Base-by-base conservation (phyloP, 1,284 basidiomycete genomes). In the Golubevia pallescens region DNA sequence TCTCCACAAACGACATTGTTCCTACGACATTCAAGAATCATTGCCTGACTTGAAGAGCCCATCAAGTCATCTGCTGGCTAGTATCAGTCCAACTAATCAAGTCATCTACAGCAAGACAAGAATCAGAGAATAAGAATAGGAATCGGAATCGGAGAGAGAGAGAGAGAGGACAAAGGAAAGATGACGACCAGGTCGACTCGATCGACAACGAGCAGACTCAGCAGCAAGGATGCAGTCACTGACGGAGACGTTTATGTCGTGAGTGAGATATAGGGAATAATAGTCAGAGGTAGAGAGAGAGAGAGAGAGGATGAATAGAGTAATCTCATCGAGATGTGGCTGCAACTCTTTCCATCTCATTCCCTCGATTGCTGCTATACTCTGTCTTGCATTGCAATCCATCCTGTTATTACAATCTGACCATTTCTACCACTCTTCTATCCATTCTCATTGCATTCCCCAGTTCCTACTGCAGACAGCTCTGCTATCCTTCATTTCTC, bases 221-320 rank as follows among this genome's bases (percentile, higher is more conserved):
- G 42, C 16, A 48, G 42, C 42, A 48, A 48, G 16, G 42, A 48
- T 48, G 16, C 42, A 13, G 42, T 83, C 66, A 77, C 80, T 5
- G 81, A 83, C 53, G 80, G 80, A 54, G 81, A 83, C 21, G 78
- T 81, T 57, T 83, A 83, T 57, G 78, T 80, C 5, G 64, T 66
- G 48, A 66, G 64, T 65, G 3, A 13, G 42, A 42, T 6, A 21
- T 8, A 53, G 42, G 23, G n/a, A 48, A 48, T 13, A 48, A 13
- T 16, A 16, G 42, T 13, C 13, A 48, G 42, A 48, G 10, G 42
- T 13, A 16, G 16, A 16, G 16, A 16, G 42, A 13, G 10, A 48
- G 42, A 48, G 42, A 48, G 16, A 16, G 42, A 48, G 42, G 42
- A 48, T 48, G 42, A 48, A 13, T 13, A 16, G 42, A 48, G 42